phyloP scores from a whole-genome alignment of 2,329 filamentous ascomycete genomes.

The Dactylellina haptotyla region DNA sequence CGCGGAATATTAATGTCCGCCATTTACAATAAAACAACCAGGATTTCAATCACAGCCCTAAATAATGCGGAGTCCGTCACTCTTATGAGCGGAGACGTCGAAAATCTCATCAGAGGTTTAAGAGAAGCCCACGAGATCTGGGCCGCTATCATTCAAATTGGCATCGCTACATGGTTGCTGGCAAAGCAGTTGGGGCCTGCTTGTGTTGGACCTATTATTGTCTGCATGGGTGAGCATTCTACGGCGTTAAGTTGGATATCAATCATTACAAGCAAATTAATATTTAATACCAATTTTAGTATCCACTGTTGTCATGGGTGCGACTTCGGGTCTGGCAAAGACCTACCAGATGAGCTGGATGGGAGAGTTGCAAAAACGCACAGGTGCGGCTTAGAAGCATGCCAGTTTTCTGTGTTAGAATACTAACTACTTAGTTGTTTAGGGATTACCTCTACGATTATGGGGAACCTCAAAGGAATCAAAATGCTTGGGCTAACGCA shows the following conservation, averaged over 20 bases:
- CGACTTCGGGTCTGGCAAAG: conserved; percentile 58
- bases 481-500: conserved; percentile 62
- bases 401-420: neutral
- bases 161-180: conserved; percentile 60
- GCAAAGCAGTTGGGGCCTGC: conserved; percentile 59
- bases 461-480: conserved; percentile 63
- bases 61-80: conserved; percentile 64
- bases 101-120: conserved; percentile 62
- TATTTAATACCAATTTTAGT: conserved; percentile 8
- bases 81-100: conserved; percentile 66
- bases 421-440: neutral
- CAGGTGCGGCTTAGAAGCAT: conserved; percentile 51
- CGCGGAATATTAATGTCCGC: conserved; percentile 60
- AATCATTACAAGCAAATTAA: neutral
- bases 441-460: conserved; percentile 59
- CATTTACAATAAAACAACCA: conserved; percentile 60
- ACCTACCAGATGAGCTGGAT: conserved; percentile 59
- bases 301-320: conserved; percentile 50
- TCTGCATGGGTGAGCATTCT: conserved; percentile 53
- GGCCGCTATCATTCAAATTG: conserved; percentile 60
- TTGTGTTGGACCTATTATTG: conserved; percentile 59
- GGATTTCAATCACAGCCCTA: conserved; percentile 59
- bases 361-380: conserved; percentile 58
- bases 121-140: conserved; percentile 63
- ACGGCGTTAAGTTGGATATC: conserved; percentile 27